A percentile compares a stretch with the other conserved stretches of the same genome.
phyloP scores from a whole-genome alignment of 1,284 basidiomycete genomes.

The Cryptococcus hybrid region DNA sequence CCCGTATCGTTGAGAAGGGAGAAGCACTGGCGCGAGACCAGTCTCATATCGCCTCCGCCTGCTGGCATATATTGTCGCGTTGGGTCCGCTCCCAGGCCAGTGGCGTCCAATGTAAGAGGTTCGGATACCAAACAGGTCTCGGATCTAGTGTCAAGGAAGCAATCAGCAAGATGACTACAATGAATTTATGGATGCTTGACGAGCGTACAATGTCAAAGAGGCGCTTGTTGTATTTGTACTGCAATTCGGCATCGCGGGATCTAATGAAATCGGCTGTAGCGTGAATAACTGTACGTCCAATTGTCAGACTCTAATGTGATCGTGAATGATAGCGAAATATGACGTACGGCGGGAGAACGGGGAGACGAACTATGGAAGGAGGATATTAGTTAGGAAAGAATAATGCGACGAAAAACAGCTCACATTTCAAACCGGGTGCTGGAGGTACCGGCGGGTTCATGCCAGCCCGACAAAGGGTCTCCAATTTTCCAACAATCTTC shows the following conservation, averaged over 20 bases:
- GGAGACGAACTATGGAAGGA: not conserved
- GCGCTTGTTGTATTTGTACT: slow-evolving; percentile 16
- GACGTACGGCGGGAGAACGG: slow-evolving; percentile 32
- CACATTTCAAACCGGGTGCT: slow-evolving; percentile 27
- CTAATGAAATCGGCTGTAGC: slow-evolving; percentile 31
- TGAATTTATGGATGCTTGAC: not conserved
- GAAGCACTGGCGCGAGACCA: not conserved
- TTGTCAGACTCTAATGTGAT: not conserved
- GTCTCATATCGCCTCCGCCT: not conserved
- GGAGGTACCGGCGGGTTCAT: slow-evolving; percentile 25
- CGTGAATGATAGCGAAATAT: too few relatives aligned
- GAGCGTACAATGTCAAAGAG: slow-evolving; percentile 21
- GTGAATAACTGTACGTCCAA: slow-evolving; percentile 23
- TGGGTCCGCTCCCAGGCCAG: slow-evolving; percentile 29
- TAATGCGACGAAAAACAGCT: too few relatives aligned
- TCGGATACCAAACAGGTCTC: slow-evolving; percentile 25
- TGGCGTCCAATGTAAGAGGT: slow-evolving; percentile 21
- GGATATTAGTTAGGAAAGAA: too few relatives aligned
- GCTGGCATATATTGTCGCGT: slow-evolving; percentile 12
- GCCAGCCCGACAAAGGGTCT: slow-evolving; percentile 16
- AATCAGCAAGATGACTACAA: not conserved
- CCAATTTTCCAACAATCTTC: slow-evolving; percentile 37
- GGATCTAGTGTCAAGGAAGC: slow-evolving; percentile 21
- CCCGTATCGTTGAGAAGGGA: not conserved
- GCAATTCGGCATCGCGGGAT: slow-evolving; percentile 29